A percentile compares a stretch with the other conserved stretches of the same genome.
These are phyloP conservation scores for Saccharomycopsis babjevae DNA, from an alignment of 805 yeast species.

Conservation along the genomic window DNA sequence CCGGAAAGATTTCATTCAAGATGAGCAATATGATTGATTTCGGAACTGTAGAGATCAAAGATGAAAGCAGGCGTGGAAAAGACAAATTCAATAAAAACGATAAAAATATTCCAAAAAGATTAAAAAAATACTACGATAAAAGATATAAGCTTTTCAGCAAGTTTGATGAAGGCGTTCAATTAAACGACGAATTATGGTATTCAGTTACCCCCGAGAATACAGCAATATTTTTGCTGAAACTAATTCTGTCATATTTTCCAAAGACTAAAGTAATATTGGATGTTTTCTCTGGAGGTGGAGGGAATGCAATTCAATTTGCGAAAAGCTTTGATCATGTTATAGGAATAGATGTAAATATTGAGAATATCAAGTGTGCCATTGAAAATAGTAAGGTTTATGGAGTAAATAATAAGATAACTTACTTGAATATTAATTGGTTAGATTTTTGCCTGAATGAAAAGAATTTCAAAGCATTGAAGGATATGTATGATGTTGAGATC, in stretches of 20 bases:
- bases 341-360: conserved; percentile 52
- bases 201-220: conserved; percentile 79
- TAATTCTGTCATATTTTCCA: conserved; percentile 42
- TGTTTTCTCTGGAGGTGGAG: conserved; percentile 83
- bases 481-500: conserved; percentile 30
- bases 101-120: conserved; percentile 26
- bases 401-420: conserved; percentile 41
- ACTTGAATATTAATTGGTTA: conserved; percentile 38
- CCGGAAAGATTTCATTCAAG: background rate
- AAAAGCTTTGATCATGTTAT: conserved; percentile 42
- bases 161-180: conserved; percentile 56
- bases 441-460: conserved; percentile 13
- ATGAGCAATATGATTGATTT: background rate
- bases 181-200: conserved; percentile 73
- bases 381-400: conserved; percentile 60
- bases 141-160: conserved; percentile 51
- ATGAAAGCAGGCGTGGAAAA: background rate
- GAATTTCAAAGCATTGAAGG: conserved; percentile 6
- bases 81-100: background rate
- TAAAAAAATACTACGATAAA: conserved; percentile 50
- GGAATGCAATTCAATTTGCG: conserved; percentile 73
- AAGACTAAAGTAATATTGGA: conserved; percentile 41
- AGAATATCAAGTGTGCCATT: conserved; percentile 53
- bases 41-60: background rate
- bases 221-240: conserved; percentile 50